A percentile compares a stretch with the other conserved stretches of the same genome.
phyloP scores from a whole-genome alignment of 2,329 filamentous ascomycete species.

The Hirsutella thompsonii region DNA sequence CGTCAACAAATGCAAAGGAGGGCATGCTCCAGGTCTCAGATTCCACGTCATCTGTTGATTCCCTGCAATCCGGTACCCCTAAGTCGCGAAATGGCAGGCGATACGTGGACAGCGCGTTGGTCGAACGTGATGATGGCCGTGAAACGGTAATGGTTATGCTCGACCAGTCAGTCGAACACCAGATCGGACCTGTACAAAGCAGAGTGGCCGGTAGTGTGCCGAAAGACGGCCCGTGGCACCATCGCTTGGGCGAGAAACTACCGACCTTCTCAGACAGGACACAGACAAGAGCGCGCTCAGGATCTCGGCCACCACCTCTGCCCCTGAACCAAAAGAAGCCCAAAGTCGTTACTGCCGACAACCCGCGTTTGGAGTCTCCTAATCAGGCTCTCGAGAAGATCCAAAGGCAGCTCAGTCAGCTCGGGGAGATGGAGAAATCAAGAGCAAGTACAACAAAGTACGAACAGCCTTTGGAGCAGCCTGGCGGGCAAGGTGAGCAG shows the following conservation, averaged over 20 bases:
- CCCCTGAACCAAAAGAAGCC: constrained; percentile 30
- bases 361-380: constrained; percentile 40
- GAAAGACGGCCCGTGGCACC: constrained; percentile 30
- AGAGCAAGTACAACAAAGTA: background rate
- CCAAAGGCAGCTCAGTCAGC: constrained; percentile 35
- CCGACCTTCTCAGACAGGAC: constrained; percentile 45
- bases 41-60: background rate
- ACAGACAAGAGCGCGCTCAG: constrained; percentile 32
- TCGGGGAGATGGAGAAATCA: constrained; percentile 19
- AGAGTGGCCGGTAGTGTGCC: constrained; percentile 5
- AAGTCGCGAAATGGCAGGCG: background rate
- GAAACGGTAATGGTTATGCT: constrained; percentile 32
- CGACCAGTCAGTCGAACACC: constrained; percentile 16
- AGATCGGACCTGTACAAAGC: constrained; percentile 4
- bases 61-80: background rate
- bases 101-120: background rate
- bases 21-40: background rate
- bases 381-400: constrained; percentile 34
- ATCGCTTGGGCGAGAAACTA: constrained; percentile 43
- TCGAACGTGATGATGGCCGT: constrained; percentile 14
- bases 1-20: no score
- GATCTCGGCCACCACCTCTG: constrained; percentile 43
- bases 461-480: background rate
- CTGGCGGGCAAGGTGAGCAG: constrained; percentile 11
- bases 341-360: constrained; percentile 32